Conservation (phyloP, 106 monocot species). For the Gastrodia elata region DNA sequence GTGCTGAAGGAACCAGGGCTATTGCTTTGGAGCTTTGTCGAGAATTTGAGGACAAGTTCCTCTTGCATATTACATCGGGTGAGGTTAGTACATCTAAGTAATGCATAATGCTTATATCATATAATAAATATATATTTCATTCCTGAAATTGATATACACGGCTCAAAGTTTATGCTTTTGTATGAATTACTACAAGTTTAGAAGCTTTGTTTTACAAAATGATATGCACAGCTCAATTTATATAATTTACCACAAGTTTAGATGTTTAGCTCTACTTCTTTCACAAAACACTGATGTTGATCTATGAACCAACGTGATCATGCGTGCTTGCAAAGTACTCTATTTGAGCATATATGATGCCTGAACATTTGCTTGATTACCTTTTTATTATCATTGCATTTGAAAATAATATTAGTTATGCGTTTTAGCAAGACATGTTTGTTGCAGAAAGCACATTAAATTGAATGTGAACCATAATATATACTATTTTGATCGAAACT, state of each 20-base stretch:
- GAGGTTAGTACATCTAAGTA: conserved; percentile 45
- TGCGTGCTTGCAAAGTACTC: background rate
- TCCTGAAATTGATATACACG: background rate
- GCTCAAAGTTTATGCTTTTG: background rate
- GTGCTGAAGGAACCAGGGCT: conserved; percentile 82
- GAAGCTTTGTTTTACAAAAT: background rate
- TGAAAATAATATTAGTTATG: background rate
- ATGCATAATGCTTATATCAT: background rate
- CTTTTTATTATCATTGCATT: background rate
- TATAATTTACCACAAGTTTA: background rate
- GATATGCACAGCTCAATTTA: background rate
- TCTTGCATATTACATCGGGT: conserved; percentile 67
- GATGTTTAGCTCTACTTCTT: background rate
- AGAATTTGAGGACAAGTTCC: conserved; percentile 90
- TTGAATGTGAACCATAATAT: too few species aligned
- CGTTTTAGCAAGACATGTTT: too few species aligned
- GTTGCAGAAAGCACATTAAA: too few species aligned
- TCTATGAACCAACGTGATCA: background rate
- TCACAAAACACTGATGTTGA: background rate
- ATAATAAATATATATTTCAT: background rate
- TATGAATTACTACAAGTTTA: background rate
- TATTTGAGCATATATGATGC: background rate
- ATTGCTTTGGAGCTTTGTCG: conserved; percentile 90
- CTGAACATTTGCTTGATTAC: background rate
- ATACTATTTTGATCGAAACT: too few species aligned